Conservation (phyloP, 1,284 basidiomycete species). For the Pisolithus thermaeus region DNA sequence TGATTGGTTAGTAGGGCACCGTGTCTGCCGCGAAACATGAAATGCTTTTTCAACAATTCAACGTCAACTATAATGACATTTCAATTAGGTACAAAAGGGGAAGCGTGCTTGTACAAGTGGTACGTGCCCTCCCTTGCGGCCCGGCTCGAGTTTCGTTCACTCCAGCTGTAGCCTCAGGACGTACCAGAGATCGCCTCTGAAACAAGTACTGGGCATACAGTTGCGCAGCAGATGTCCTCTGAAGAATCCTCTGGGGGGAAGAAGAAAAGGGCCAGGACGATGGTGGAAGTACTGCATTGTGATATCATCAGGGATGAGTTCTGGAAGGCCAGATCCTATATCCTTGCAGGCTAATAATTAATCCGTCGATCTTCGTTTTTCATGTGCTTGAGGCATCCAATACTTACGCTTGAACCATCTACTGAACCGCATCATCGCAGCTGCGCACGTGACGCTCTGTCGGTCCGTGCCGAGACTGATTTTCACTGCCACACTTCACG, state of each 20-base stretch:
- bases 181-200: not conserved
- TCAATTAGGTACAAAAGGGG: slow-evolving; percentile 81
- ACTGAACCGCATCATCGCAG: not conserved
- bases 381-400: no score
- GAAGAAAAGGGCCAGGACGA: slow-evolving; percentile 34
- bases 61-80: slow-evolving; percentile 84
- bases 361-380: not conserved
- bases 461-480: not conserved
- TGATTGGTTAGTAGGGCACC: slow-evolving; percentile 58
- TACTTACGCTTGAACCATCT: no score
- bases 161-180: slow-evolving; percentile 9
- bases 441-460: not conserved
- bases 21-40: slow-evolving; percentile 88
- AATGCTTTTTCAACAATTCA: slow-evolving; percentile 77
- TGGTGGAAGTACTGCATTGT: slow-evolving; percentile 62
- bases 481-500: slow-evolving; percentile 1
- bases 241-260: slow-evolving; percentile 10
- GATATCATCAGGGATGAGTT: slow-evolving; percentile 82
- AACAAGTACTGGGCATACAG: not conserved
- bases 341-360: slow-evolving; percentile 34
- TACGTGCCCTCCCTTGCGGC: slow-evolving; percentile 1
- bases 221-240: not conserved
- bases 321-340: slow-evolving; percentile 55
- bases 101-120: slow-evolving; percentile 68
- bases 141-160: not conserved